Percentiles rank a stretch among this genome's conserved stretches.
phyloP scores from a whole-genome alignment of 768 basidiomycete species.

The Leucogyrophana mollusca region DNA sequence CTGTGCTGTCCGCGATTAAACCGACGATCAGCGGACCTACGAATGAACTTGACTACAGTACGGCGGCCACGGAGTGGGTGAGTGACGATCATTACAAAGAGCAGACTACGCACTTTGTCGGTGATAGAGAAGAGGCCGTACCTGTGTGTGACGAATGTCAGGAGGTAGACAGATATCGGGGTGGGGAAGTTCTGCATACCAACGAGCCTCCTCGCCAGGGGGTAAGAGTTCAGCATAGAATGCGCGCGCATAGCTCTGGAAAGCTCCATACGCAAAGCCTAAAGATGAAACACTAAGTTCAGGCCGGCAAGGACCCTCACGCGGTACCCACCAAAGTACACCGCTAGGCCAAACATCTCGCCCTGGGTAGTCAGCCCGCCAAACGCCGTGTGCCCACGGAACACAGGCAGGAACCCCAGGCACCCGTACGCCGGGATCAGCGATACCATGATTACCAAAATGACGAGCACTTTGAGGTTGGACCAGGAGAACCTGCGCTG shows the following conservation, averaged over 20 bases:
- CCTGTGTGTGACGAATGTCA: conserved; percentile 21
- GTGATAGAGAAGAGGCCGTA: conserved; percentile 88
- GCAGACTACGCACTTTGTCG: conserved; percentile 58
- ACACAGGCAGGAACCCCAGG: conserved; percentile 66
- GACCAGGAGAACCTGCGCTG: conserved; percentile 66
- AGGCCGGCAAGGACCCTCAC: neutral
- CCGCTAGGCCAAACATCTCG: conserved; percentile 84
- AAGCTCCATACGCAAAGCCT: conserved; percentile 83
- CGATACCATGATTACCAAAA: conserved; percentile 65
- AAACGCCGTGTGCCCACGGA: conserved; percentile 44
- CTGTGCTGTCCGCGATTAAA: conserved; percentile 82
- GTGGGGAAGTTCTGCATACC: conserved; percentile 42
- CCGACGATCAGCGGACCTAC: conserved; percentile 89
- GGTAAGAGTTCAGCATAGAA: conserved; percentile 88
- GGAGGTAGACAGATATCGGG: neutral
- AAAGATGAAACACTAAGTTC: conserved; percentile 1
- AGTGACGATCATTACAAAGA: neutral
- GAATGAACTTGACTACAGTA: conserved; percentile 86
- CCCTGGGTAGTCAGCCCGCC: conserved; percentile 75
- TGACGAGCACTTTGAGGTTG: conserved; percentile 64
- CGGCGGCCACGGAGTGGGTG: conserved; percentile 3
- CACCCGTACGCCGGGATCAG: conserved; percentile 80
- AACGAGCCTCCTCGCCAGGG: conserved; percentile 84
- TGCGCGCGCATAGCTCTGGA: conserved; percentile 87
- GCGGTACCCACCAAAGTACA: conserved; percentile 68